These are phyloP conservation scores for Acanthamoeba triangularis DNA, from an alignment of 208 protist genomes.

Conservation along the genomic window DNA sequence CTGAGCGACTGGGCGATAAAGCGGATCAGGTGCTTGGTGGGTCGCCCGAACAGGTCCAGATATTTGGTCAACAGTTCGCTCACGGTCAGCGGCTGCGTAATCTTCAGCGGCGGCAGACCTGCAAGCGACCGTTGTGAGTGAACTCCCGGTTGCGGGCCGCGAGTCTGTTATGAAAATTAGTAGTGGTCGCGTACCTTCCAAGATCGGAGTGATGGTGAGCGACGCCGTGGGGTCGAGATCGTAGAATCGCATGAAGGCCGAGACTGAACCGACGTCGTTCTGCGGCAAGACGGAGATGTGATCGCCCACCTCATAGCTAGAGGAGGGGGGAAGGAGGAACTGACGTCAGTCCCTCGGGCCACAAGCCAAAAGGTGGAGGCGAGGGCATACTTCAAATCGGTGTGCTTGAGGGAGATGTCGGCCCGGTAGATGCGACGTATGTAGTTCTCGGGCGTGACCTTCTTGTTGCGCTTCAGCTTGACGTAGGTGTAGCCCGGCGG, in stretches of 20 bases:
- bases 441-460: constrained; percentile 55
- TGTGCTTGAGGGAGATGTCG: constrained; percentile 39
- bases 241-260: constrained; percentile 71
- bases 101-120: constrained; percentile 51
- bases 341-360: not conserved
- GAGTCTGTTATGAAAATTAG: not conserved
- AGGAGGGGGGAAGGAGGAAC: not conserved
- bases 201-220: not conserved
- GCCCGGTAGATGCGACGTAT: constrained; percentile 45
- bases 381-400: not conserved
- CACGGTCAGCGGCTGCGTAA: constrained; percentile 62
- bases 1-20: constrained; percentile 39
- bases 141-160: not conserved
- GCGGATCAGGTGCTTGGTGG: constrained; percentile 49
- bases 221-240: constrained; percentile 24
- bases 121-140: not conserved
- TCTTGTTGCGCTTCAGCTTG: constrained; percentile 48
- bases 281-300: constrained; percentile 38
- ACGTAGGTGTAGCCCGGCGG: constrained; percentile 51
- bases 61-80: constrained; percentile 47
- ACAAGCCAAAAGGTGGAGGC: not conserved
- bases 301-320: constrained; percentile 61
- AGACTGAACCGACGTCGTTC: constrained; percentile 16
- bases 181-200: not conserved
- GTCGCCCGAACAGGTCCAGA: constrained; percentile 61